phyloP scores from a whole-genome alignment of 345 rosid genomes.

The Ceriops decandra region DNA sequence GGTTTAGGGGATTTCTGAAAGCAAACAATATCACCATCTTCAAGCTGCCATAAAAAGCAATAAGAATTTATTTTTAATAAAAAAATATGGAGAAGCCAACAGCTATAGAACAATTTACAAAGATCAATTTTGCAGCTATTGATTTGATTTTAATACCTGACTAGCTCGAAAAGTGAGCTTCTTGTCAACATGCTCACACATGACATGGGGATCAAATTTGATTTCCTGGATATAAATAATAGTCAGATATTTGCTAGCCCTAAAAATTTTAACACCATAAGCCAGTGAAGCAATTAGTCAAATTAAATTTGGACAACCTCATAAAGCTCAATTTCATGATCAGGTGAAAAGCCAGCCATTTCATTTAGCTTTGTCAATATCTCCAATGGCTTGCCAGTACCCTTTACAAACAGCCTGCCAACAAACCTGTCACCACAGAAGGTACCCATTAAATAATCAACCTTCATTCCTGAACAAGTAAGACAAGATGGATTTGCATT shows the following conservation, averaged over 20 bases:
- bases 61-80: neutral
- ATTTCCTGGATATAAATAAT: constrained; percentile 58
- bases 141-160: constrained; percentile 48
- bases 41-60: constrained; percentile 44
- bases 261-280: neutral
- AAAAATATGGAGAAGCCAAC: neutral
- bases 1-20: constrained; percentile 63
- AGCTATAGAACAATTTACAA: neutral
- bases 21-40: constrained; percentile 97
- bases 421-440: constrained; percentile 53
- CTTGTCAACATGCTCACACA: constrained; percentile 90
- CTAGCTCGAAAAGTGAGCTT: constrained; percentile 56
- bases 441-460: constrained; percentile 2
- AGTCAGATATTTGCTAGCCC: neutral
- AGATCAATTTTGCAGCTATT: neutral
- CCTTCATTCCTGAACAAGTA: neutral
- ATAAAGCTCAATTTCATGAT: constrained; percentile 79
- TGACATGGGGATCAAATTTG: constrained; percentile 84
- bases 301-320: constrained; percentile 44
- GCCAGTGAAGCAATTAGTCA: neutral
- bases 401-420: constrained; percentile 82
- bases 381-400: constrained; percentile 71
- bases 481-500: neutral
- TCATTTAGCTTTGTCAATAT: constrained; percentile 62
- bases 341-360: constrained; percentile 87